Percentiles rank a stretch among this genome's conserved stretches.
These are phyloP conservation scores for Hygrocybe punicea DNA, from an alignment of 768 basidiomycete species.

Conservation along the genomic window DNA sequence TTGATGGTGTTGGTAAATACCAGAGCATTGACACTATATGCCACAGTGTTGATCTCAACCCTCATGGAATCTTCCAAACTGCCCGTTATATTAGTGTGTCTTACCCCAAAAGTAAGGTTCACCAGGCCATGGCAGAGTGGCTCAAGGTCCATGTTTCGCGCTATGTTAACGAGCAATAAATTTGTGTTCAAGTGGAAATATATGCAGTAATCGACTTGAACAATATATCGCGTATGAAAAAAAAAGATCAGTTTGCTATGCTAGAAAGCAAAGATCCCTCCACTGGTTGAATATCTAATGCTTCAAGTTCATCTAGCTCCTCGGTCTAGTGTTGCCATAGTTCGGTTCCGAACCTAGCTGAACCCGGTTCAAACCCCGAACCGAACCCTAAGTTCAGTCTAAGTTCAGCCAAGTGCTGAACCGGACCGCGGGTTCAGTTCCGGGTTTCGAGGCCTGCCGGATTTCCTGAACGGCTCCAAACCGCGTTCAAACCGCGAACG, in stretches of 20 bases:
- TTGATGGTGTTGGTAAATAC: not conserved
- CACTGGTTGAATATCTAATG: not conserved
- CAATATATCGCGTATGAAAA: not conserved
- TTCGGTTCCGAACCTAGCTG: too few relatives aligned
- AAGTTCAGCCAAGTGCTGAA: too few relatives aligned
- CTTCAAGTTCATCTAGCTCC: not conserved
- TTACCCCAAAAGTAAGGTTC: not conserved
- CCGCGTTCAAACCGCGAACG: too few relatives aligned
- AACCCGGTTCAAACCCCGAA: too few relatives aligned
- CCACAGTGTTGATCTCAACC: not conserved
- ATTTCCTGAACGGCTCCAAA: too few relatives aligned
- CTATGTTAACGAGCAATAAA: not conserved
- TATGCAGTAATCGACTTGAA: not conserved
- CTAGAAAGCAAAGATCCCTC: not conserved
- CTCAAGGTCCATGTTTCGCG: not conserved
- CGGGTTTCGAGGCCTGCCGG: too few relatives aligned
- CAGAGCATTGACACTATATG: not conserved
- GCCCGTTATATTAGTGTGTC: not conserved
- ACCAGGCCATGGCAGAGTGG: not conserved
- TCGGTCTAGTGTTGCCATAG: too few relatives aligned
- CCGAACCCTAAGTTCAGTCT: too few relatives aligned
- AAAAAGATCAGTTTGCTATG: not conserved
- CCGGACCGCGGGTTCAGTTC: too few relatives aligned
- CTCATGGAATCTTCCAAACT: not conserved
- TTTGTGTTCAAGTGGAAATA: not conserved